Evolutionary conservation across 768 basidiomycete genomes (phyloP).

Genomic region (Trametopsis cervina): DNA sequence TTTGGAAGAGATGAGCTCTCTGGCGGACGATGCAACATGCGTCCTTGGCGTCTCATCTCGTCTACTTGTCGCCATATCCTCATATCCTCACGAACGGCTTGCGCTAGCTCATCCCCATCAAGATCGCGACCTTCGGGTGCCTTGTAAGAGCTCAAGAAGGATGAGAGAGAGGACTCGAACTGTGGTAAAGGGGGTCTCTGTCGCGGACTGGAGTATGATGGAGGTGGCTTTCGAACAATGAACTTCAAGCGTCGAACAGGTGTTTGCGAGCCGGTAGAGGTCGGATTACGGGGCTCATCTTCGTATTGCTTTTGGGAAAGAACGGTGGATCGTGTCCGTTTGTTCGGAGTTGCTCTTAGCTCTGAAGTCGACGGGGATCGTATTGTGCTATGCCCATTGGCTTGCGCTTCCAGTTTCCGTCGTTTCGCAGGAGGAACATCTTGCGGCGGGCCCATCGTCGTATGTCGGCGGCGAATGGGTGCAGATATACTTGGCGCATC

Average conservation of each 20-base stretch:
- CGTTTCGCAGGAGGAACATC: conserved; percentile 9
- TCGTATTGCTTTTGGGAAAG: too few relatives aligned
- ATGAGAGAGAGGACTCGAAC: conserved; percentile 45
- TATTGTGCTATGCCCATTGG: neutral
- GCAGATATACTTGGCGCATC: neutral
- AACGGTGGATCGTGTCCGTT: too few relatives aligned
- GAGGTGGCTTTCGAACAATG: conserved; percentile 59
- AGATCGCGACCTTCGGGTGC: conserved; percentile 45
- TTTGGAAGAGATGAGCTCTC: conserved; percentile 16
- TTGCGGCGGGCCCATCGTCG: conserved; percentile 3
- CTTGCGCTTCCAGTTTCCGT: conserved; percentile 10
- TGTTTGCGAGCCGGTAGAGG: too few relatives aligned
- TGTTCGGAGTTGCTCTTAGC: too few relatives aligned
- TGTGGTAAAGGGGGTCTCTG: conserved; percentile 55
- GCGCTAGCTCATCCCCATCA: conserved; percentile 30
- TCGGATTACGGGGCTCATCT: too few relatives aligned
- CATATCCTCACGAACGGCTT: conserved; percentile 37
- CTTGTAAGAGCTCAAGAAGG: conserved; percentile 58
- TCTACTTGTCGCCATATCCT: conserved; percentile 36
- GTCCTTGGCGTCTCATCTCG: conserved; percentile 39
- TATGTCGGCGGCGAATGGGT: neutral
- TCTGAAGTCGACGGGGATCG: too few relatives aligned
- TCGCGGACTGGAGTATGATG: conserved; percentile 52
- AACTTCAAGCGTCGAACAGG: conserved; percentile 59
- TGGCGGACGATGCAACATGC: conserved; percentile 34